A percentile compares a stretch with the other conserved stretches of the same genome.
Evolutionary conservation across 2,329 filamentous ascomycete species (phyloP).

Genomic region (Teratosphaeria destructans): DNA sequence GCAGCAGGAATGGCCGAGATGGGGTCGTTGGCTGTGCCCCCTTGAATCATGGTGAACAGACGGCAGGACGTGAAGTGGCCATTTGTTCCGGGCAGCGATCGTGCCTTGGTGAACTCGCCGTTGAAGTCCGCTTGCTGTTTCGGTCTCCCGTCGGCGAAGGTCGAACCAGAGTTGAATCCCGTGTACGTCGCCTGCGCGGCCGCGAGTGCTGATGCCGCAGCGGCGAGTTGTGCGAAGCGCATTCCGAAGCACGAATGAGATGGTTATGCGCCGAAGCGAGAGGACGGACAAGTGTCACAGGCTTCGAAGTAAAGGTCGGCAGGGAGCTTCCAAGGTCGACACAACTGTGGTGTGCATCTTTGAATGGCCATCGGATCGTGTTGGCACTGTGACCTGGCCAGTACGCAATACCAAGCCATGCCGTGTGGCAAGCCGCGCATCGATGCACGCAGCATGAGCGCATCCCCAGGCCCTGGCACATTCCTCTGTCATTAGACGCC

Average conservation of each 20-base stretch:
- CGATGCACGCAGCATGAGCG: not conserved
- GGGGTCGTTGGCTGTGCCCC: conserved; percentile 51
- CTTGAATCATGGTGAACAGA: conserved; percentile 66
- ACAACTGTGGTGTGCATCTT: not conserved
- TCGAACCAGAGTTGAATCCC: conserved; percentile 66
- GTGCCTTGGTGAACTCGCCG: conserved; percentile 56
- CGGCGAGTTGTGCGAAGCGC: conserved; percentile 24
- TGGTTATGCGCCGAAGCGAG: not conserved
- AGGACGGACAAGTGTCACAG: not conserved
- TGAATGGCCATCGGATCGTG: not conserved
- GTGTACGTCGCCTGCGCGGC: conserved; percentile 32
- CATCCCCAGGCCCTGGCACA: not conserved
- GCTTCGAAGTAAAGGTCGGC: not conserved
- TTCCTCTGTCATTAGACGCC: not conserved
- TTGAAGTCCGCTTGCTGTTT: conserved; percentile 58
- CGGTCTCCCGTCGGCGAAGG: conserved; percentile 48
- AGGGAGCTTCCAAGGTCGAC: not conserved
- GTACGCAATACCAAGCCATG: not conserved
- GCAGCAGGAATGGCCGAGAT: conserved; percentile 66
- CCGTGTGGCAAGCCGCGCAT: not conserved
- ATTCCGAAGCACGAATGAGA: conserved; percentile 11
- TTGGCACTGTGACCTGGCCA: not conserved
- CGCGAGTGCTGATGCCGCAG: conserved; percentile 29
- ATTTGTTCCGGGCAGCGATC: conserved; percentile 49
- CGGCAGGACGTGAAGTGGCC: conserved; percentile 53